Evolutionary conservation across 495 filamentous ascomycete genomes (phyloP), one percentile per base, ranked within the genome.

Genomic region (Penicillium canariense): DNA sequence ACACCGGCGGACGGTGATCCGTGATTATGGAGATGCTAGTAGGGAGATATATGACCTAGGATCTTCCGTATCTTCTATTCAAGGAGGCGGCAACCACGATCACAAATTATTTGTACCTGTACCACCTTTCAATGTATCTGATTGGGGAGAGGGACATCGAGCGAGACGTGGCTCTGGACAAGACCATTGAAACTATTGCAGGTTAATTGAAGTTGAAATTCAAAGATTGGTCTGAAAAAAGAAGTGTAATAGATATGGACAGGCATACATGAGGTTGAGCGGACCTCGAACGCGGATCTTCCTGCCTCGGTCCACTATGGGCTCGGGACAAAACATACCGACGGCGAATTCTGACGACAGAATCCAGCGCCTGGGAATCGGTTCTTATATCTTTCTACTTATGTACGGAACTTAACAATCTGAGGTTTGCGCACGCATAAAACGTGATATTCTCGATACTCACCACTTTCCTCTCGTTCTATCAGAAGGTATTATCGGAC

Each of bases 321-420:
- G 32, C 22, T 50, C 47, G 48, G 48, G 34, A 17, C 34, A 50
- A 50, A 39, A 23, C 27, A 8, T 25, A 14, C 48, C 48, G 48
- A 39, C 20, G 46, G 31, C 7, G 23, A 17, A 17, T 25, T 18
- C 11, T 17, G 8, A 23, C 25, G 25, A 28, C 20, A 14, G 5
- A 28, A 28, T 46, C 7, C 23, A 20, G 10, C 12, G n/a, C n/a
- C n/a, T n/a, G n/a, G n/a, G n/a, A n/a, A n/a, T n/a, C n/a, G n/a
- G n/a, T n/a, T 46, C 25, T 27, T 46, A 11, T 2, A 18, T 7
- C 38, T 30, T 6, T 18, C 1, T 10, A 26, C 14, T 46, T 6
- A 32, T 15, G 25, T 11, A 1, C 3, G 2, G 22, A 2, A 9
- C 18, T 23, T n/a, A 2, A 4, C 2, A 35, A 8, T n/a, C 15